Evolutionary conservation across 371 early-diverging fungal genomes (phyloP), one percentile per base, ranked within the genome.

Genomic region (Mucor saturninus): DNA sequence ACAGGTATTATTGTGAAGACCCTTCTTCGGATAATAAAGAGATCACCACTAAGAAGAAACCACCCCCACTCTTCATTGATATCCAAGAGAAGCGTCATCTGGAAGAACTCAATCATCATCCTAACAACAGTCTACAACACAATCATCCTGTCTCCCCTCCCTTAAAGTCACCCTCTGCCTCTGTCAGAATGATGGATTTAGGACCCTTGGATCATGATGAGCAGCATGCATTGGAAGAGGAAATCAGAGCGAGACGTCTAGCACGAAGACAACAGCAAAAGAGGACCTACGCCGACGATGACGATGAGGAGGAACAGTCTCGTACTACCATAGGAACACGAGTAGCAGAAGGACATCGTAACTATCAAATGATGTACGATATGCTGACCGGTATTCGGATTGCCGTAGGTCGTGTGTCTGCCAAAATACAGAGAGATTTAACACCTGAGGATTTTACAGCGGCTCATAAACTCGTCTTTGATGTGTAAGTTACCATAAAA

Each of bases 301-400:
- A 42, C 32, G 62, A 77, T 15, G 80, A 79, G 43, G 82, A 85
- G 10, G 80, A 85, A 7, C 74, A 79, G 9, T 79, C 83, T 40
- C 72, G 73, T 30, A 79, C 84, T 2, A 43, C 77, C 10, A 86
- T 88, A 50, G 90, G 90, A 26, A 89, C 86, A 31, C 81, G 84
- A 39, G 86, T 89, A 37, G 84, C 78, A 15, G 87, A 88, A 61
- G 87, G 82, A 46, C 89, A 89, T 63, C 84, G 80, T 21, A 87
- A 87, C 65, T 89, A 87, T 67, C 89, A 94, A 54, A 83, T 97
- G 49, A 97, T 97, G 98, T 97, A 97, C 83, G 92, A 98, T 69
- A 97, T 98, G 98, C 77, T 98, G 53, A 98, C 97, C 4, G 98
- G 94, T 4, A 93, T 94, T 62, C 85, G 94, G 6, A 89, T 89